These are phyloP conservation scores for Clonostachys rhizophaga DNA, from an alignment of 2,329 filamentous ascomycete species.

Conservation along the genomic window DNA sequence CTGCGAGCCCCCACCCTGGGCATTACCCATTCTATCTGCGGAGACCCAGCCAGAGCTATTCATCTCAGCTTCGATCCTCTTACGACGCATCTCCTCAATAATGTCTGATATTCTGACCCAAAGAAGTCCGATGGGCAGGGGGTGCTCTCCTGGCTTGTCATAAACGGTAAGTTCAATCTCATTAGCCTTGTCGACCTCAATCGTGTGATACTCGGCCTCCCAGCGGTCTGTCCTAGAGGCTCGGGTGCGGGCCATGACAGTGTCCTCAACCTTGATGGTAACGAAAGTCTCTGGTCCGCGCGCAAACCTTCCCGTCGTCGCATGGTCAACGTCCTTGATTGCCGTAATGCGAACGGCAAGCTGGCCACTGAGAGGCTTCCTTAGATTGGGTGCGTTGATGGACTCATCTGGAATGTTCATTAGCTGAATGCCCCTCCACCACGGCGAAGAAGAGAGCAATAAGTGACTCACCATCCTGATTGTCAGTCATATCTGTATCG, in stretches of 20 bases:
- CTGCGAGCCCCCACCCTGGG: constrained; percentile 40
- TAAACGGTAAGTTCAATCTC: constrained; percentile 98
- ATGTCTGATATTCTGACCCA: constrained; percentile 98
- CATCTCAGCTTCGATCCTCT: constrained; percentile 95
- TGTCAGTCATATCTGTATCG: constrained; percentile 77
- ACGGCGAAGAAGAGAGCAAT: neutral
- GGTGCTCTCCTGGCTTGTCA: constrained; percentile 87
- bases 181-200: constrained; percentile 97
- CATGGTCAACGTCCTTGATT: constrained; percentile 93
- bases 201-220: constrained; percentile 85
- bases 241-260: constrained; percentile 82
- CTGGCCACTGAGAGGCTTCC: constrained; percentile 92
- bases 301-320: constrained; percentile 76
- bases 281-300: constrained; percentile 93
- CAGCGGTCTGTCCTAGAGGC: constrained; percentile 83
- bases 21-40: constrained; percentile 84
- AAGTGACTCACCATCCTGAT: constrained; percentile 65
- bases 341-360: constrained; percentile 81
- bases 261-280: constrained; percentile 94
- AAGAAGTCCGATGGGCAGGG: constrained; percentile 87
- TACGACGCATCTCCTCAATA: constrained; percentile 92
- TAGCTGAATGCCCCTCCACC: neutral
- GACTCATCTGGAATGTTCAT: constrained; percentile 69
- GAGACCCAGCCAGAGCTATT: constrained; percentile 96
- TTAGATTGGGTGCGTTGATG: constrained; percentile 88